These are phyloP conservation scores for Trichoderma breve DNA, from an alignment of 2,329 filamentous ascomycete genomes.

Conservation along the genomic window DNA sequence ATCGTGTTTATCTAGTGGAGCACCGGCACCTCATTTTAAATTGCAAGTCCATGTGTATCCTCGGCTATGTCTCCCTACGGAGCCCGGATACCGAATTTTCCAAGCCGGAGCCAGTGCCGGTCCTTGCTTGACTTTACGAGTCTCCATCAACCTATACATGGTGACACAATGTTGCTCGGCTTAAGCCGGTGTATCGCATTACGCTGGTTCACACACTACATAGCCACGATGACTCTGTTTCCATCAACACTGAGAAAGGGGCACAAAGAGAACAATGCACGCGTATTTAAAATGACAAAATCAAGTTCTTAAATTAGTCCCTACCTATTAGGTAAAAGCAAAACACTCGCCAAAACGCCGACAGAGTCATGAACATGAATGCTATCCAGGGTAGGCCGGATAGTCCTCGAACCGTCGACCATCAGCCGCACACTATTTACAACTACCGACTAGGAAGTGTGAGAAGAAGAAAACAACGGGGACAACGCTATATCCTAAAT, in stretches of 20 bases:
- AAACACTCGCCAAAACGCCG: neutral
- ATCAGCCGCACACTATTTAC: neutral
- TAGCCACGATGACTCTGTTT: neutral
- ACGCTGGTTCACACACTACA: neutral
- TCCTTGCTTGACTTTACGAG: neutral
- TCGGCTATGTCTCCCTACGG: neutral
- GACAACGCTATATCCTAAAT: neutral
- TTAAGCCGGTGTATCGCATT: neutral
- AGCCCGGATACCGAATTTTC: neutral
- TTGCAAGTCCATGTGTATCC: neutral
- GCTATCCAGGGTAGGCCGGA: neutral
- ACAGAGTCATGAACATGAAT: neutral
- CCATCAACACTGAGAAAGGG: neutral
- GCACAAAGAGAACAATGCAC: neutral
- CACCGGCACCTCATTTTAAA: neutral
- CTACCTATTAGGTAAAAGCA: neutral
- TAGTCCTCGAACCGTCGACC: neutral
- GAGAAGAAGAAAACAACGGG: neutral
- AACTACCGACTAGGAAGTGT: neutral
- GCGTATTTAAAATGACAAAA: neutral
- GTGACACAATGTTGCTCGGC: neutral
- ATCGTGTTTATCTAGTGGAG: neutral
- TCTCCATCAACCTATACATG: neutral
- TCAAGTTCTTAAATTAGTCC: neutral
- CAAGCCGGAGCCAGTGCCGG: neutral